Evolutionary conservation across 768 basidiomycete genomes (phyloP).

Genomic region (Phaffia tasmanica): DNA sequence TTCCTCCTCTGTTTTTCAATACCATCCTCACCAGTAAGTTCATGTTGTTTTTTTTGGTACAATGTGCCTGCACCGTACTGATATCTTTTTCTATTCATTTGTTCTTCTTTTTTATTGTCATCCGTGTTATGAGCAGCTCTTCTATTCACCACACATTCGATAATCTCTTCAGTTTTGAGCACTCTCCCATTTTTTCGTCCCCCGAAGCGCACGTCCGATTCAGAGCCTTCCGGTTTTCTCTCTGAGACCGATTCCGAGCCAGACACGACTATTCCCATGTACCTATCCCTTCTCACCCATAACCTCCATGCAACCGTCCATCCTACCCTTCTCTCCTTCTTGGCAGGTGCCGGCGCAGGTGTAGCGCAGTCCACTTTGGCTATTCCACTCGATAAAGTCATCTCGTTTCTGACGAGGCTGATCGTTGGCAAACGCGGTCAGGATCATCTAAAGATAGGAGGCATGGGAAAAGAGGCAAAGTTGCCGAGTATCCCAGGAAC

Average conservation of each 20-base stretch:
- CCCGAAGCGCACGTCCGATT: neutral
- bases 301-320: constrained; percentile 7
- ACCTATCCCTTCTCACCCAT: neutral
- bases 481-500: no score
- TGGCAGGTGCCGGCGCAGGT: constrained; percentile 24
- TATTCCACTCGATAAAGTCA: constrained; percentile 9
- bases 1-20: constrained; percentile 22
- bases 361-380: constrained; percentile 17
- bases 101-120: no score
- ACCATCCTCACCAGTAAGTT: constrained; percentile 14
- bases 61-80: no score
- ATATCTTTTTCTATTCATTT: no score
- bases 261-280: no score
- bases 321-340: constrained; percentile 18
- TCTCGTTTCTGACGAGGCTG: constrained; percentile 15
- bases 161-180: constrained; percentile 4
- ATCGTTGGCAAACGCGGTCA: constrained; percentile 7
- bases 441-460: no score
- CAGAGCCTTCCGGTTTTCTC: neutral
- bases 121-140: constrained; percentile 1
- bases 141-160: constrained; percentile 20
- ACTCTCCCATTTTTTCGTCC: constrained; percentile 4
- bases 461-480: no score
- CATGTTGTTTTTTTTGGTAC: no score
- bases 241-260: neutral